Base-by-base conservation (phyloP, 179 eudicot genomes). In the Kewa caespitosa region DNA sequence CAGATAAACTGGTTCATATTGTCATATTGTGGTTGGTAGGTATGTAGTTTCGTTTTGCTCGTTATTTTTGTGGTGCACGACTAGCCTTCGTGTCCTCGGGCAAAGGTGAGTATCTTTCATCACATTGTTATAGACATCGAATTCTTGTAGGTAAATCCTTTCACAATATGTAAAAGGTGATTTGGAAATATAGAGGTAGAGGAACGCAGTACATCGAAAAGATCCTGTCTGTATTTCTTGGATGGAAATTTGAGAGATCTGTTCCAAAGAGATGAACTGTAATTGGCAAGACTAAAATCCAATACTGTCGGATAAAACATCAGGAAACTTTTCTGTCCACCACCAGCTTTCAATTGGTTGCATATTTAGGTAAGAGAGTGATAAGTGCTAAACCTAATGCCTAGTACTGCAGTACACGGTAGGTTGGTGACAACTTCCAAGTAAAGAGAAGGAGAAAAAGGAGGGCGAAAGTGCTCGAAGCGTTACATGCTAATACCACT, bases 401-500 rank as follows among this genome's bases (percentile, higher is more conserved):
- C 78, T 30, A 79, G 11, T n/a, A n/a, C n/a, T n/a, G n/a, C n/a
- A n/a, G n/a, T 62, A 62, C 70, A 52, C 31, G 33, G 52, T 67
- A 34, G 59, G 34, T 57, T 9, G 25, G 38, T 67, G 38, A 65
- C 36, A 67, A n/a, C n/a, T n/a, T n/a, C n/a, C n/a, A n/a, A n/a
- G n/a, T n/a, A n/a, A 25, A 33, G 62, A 69, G 33, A 36, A 61
- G 14, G 20, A 39, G 30, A 67, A 48, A 74, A 52, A 38, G 70
- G 18, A 61, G 14, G 20, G 59, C 22, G 54, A 48, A 74, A 52
- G 32, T 70, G 18, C 38, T 38, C 39, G 32, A 67, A 50, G n/a
- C 41, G 50, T 82, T 66, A 90, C 42, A 85, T 74, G 27, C 83
- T 38, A 11, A 74, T 76, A 64, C 90, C 83, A 69, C 85, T 88